Evolutionary conservation across 2,329 filamentous ascomycete species (phyloP), one percentile per base, ranked within the genome.

Genomic region (Cercospora brassicicola): DNA sequence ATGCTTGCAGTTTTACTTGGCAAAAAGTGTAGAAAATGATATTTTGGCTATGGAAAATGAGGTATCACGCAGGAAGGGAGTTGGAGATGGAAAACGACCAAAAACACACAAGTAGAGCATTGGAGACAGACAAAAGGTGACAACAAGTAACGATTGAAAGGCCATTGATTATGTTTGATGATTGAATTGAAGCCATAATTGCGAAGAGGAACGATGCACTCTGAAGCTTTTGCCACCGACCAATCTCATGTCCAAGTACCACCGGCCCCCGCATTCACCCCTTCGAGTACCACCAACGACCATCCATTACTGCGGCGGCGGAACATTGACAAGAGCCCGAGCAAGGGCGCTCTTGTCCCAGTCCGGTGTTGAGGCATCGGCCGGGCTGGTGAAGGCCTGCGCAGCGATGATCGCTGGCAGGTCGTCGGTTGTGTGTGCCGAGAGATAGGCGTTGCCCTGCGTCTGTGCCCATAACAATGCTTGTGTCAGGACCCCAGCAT

Each of bases 401-500:
- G 33, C 28, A 0, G 53, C n/a, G 15, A 68, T 57, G 26, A 69
- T 64, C 2, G 8, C 8, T 2, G 61, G 55, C 1, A 69, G 33
- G 20, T 67, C 64, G 2, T 61, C 42, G 2, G 65, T 62, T 0
- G 55, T 65, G 1, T 36, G n/a, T 1, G 11, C 26, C 6, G 33
- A 20, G 8, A 65, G 18, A 1, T 23, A 23, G 6, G n/a, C 45
- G 2, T 61, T 18, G n/a, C 64, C 62, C 31, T 63, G 51, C 3
- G 7, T 3, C n/a, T 33, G 33, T 0, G 69, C 67, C 57, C 59
- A 71, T 0, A n/a, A 9, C 26, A 69, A 26, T 3, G 59, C 69
- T 15, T 67, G 53, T 0, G 69, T 69, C 31, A 71, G 36, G 2
- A 64, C 15, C 1, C 69, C 67, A 6, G 39, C 56, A 23, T 71